phyloP scores from a whole-genome alignment of 768 basidiomycete genomes.

The Exidia glandulosa region DNA sequence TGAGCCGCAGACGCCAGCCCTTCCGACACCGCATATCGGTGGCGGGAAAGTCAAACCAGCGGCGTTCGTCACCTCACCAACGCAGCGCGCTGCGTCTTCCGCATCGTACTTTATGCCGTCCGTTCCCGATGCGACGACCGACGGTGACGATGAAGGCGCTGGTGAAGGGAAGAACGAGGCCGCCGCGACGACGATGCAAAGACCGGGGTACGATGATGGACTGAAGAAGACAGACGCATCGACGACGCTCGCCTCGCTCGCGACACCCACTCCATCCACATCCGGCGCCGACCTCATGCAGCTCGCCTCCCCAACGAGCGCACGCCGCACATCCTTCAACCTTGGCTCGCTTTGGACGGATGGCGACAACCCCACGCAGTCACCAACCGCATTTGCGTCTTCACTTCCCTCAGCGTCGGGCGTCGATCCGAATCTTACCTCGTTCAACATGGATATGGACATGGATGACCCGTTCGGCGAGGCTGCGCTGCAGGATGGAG shows the following conservation, averaged over 20 bases:
- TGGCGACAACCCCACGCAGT: background rate
- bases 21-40: background rate
- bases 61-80: background rate
- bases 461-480: constrained; percentile 6
- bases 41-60: too few relatives aligned
- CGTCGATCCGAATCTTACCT: constrained; percentile 23
- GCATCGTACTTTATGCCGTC: background rate
- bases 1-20: background rate
- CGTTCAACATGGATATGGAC: constrained; percentile 34
- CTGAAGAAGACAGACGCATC: background rate
- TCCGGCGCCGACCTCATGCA: background rate
- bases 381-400: too few relatives aligned
- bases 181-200: too few relatives aligned
- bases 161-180: too few relatives aligned
- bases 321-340: background rate
- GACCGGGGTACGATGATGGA: too few relatives aligned
- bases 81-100: background rate
- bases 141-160: background rate
- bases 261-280: background rate
- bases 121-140: background rate
- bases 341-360: background rate
- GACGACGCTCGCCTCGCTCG: background rate
- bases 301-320: background rate
- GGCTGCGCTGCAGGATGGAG: too few relatives aligned
- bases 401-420: too few relatives aligned